phyloP scores from a whole-genome alignment of 2,329 filamentous ascomycete species.

The Fusarium paranaense region DNA sequence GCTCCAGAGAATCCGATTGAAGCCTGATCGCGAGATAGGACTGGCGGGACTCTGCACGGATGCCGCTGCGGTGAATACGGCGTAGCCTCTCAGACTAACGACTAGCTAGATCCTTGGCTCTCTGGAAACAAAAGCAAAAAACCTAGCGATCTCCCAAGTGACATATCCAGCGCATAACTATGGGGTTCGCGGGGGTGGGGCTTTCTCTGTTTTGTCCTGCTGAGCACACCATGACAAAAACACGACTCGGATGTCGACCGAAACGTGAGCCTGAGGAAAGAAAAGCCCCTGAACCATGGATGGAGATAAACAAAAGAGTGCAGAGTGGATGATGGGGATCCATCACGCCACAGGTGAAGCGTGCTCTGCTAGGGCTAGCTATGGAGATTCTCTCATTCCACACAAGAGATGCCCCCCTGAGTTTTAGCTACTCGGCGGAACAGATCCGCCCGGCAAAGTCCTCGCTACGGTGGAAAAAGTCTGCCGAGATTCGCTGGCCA shows the following conservation, averaged over 20 bases:
- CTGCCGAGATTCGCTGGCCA: neutral
- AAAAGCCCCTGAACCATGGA: neutral
- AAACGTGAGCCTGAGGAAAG: neutral
- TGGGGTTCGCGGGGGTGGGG: neutral
- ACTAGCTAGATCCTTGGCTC: neutral
- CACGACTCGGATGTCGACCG: neutral
- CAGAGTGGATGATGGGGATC: neutral
- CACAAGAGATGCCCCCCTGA: neutral
- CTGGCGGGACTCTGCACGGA: neutral
- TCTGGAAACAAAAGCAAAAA: neutral
- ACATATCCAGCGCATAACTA: neutral
- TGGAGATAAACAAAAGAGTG: neutral
- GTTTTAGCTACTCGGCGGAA: neutral
- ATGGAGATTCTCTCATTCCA: neutral
- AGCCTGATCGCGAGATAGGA: neutral
- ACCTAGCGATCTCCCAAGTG: neutral
- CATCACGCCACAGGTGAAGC: neutral
- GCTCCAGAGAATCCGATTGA: neutral
- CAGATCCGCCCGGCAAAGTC: neutral
- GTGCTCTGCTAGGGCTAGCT: neutral
- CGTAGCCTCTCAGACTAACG: neutral
- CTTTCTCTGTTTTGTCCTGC: neutral
- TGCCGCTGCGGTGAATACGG: neutral
- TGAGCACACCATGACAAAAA: neutral
- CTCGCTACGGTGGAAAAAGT: neutral